Base-by-base conservation (phyloP, 768 basidiomycete genomes). In the Mycena vitilis region DNA sequence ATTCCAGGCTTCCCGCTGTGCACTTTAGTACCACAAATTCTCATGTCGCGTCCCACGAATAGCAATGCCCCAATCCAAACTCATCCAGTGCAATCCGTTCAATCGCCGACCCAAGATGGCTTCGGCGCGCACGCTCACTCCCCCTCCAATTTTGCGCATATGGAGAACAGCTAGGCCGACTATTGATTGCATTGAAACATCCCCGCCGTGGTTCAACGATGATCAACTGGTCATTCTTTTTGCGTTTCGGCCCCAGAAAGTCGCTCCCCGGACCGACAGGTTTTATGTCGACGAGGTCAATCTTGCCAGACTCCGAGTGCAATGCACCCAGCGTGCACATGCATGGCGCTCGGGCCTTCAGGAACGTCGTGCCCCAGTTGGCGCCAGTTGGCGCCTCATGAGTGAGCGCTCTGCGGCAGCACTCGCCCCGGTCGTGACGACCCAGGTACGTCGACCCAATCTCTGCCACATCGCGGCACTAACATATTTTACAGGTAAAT, bases 331-430 rank as follows among this genome's bases (percentile, higher is more conserved):
- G 18, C 42, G 56, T 45, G 25, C 40, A 7, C 2, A 12, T 1
- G 18, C 16, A 1, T 57, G 56, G 56, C 42, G 56, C 1, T 1
- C 8, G 1, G 15, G 23, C 23, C 22, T 44, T 8, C 7, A 42
- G 13, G 1, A 22, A 2, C n/a, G n/a, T n/a, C n/a, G n/a, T n/a
- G 20, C 15, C 3, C 42, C 42, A 13, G 23, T 15, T 2, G 56
- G 42, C 20, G 12, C 40, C 34, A 57, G 56, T 25, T 57, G 56
- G 56, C 56, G 56, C 2, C 42, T 57, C 23, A 18, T 57, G 40
- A 36, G 18, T 7, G 15, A 20, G 2, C 5, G 23, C 44, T 7
- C 44, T 38, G 18, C 54, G 11, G 20, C 6, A n/a, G 18, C 18
- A 5, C 7, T 13, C 36, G 30, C 54, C 4, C 5, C 18, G n/a